Evolutionary conservation across 345 rosid genomes (phyloP), one percentile per base, ranked within the genome.

Genomic region (Citrus glauca): DNA sequence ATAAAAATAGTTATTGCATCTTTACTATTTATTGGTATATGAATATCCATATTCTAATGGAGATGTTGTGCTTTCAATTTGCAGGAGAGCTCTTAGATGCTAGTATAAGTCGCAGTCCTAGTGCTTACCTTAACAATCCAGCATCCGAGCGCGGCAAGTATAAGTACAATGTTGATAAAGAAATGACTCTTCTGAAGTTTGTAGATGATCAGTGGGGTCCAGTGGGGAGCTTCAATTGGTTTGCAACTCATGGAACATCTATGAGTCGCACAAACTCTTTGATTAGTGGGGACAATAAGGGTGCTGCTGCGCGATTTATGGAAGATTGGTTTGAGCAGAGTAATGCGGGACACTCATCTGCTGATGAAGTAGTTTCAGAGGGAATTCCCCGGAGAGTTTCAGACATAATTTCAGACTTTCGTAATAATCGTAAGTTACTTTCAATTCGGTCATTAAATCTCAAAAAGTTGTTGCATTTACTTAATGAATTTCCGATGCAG

Each of bases 211-310:
- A 90, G 79, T 91, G 95, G 97, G 98, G 99, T 63, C 90, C 99
- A 27, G 89, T 94, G 25, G 98, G 99, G 71, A 92, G 98, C 88
- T 94, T 96, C 86, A 96, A 92, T 80, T 94, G 98, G 98, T 96
- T 96, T 87, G 94, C 99, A 67, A 96, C 98, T 75, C 99, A 96
- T 76, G 99, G 98, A 79, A 94, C 99, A 65, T 96, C 98, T 81
- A 96, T 96, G 99, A 91, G 98, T 76, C 98, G 98, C 74, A 81
- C 95, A 75, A 96, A 96, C 90, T 89, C 98, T 30, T 86, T 94
- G 85, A 89, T 94, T 79, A 96, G 99, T 81, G 99, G 99, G 81
- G 99, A 96, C 86, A 96, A 96, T 90, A 96, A 96, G 87, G 99
- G 99, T 4, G 87, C 98, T 69, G 99, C 98, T 75, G 93, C 99